Evolutionary conservation across 495 filamentous ascomycete genomes (phyloP), one percentile per base, ranked within the genome.

Genomic region (Talaromyces proteolyticus): DNA sequence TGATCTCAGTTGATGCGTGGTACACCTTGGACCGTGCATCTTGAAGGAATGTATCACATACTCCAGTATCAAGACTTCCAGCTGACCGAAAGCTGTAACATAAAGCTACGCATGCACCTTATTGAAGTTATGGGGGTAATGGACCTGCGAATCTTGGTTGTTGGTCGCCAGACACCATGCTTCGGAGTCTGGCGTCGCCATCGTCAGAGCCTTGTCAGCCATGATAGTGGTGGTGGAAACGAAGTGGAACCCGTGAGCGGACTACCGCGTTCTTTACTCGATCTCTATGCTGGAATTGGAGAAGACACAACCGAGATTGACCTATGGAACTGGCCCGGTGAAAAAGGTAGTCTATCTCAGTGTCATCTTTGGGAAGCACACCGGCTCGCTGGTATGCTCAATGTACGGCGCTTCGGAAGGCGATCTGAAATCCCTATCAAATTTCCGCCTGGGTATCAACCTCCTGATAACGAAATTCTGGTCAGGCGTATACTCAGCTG

Each of bases 101-200:
- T 46, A 8, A 34, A 25, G 16, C 65, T 70, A 20, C 60, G 63
- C 3, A 51, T 44, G 1, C 65, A 70, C 39, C 45, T 67, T 0
- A 48, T 67, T 2, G 67, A 70, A 39, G 67, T 68, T 6, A 68
- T 70, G 67, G 65, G 67, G 0, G 55, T 68, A 0, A 64, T 70
- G 62, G 67, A 70, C 34, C 44, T 70, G 1, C 58, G 61, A 0
- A 60, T 57, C 2, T 62, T 68, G 34, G 44, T 60, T 0, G 24
- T 70, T 11, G 67, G 65, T 12, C 62, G 65, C 5, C 62, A 59
- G 21, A 59, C 41, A 24, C 54, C 64, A 3, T 36, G 36, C 6
- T 55, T 70, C 14, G 62, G 62, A 3, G 58, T 70, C 42, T 68
- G 65, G 67, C 50, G 60, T 12, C 53, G 55, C 3, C 59, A 65